Conservation (phyloP, 306 rosid species). For the Fragaria iinumae region DNA sequence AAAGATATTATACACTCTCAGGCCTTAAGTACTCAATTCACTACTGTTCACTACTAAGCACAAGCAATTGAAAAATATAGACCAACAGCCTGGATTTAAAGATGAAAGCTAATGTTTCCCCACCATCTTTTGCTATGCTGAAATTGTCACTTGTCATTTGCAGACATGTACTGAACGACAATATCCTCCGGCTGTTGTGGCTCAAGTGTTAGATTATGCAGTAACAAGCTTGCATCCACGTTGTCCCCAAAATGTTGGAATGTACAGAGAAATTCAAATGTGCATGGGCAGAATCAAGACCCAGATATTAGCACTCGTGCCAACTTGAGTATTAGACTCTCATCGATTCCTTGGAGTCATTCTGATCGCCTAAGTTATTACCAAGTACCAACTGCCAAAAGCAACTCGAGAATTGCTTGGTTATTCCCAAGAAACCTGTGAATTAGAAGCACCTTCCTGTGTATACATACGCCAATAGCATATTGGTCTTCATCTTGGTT, state of each 20-base stretch:
- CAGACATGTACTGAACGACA: slow-evolving; percentile 94
- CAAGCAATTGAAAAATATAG: neutral
- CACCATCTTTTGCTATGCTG: slow-evolving; percentile 7
- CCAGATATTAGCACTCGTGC: slow-evolving; percentile 82
- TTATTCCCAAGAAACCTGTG: neutral
- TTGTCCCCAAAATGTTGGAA: slow-evolving; percentile 67
- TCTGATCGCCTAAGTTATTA: slow-evolving; percentile 13
- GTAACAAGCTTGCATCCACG: slow-evolving; percentile 67
- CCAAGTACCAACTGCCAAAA: neutral
- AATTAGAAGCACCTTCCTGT: slow-evolving; percentile 24
- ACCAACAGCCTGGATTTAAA: neutral
- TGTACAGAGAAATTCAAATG: slow-evolving; percentile 89
- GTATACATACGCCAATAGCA: slow-evolving; percentile 29
- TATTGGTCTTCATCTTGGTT: slow-evolving; percentile 1
- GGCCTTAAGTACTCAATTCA: neutral
- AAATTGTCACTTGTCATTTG: slow-evolving; percentile 14
- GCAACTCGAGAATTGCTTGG: slow-evolving; percentile 7
- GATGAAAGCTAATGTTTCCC: neutral
- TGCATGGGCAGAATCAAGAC: slow-evolving; percentile 94
- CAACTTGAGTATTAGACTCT: slow-evolving; percentile 48
- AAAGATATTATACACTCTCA: neutral
- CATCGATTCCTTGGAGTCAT: neutral
- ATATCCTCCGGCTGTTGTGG: slow-evolving; percentile 86
- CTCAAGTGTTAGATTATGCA: slow-evolving; percentile 80
- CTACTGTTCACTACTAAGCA: neutral